A percentile compares a stretch with the other conserved stretches of the same genome.
Evolutionary conservation across 148 eudicot species (phyloP).

Genomic region (Rhododendron ovatum): DNA sequence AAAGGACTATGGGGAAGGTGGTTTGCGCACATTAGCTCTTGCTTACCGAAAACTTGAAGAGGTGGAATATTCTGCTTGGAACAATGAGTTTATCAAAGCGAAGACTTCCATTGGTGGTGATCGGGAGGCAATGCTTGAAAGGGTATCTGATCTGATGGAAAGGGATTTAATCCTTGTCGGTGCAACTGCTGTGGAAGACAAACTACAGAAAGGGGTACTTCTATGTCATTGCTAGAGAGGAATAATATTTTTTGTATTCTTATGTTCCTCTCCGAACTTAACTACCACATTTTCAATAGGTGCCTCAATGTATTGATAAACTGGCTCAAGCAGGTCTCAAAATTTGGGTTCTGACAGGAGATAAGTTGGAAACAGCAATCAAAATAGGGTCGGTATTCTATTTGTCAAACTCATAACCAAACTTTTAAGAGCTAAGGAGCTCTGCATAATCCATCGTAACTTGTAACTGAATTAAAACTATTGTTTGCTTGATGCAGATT

Average conservation of each 20-base stretch:
- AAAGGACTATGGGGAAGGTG: too few relatives aligned
- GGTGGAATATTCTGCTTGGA: too few relatives aligned
- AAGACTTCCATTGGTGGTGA: too few relatives aligned
- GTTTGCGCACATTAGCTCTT: too few relatives aligned
- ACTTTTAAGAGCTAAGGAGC: neutral
- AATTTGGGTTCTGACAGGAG: conserved; percentile 98
- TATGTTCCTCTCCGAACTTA: neutral
- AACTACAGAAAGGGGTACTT: conserved; percentile 83
- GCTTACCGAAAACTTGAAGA: too few relatives aligned
- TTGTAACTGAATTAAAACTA: neutral
- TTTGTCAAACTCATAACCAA: neutral
- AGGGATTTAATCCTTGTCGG: conserved; percentile 88
- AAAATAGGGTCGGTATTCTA: conserved; percentile 78
- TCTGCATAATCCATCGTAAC: neutral
- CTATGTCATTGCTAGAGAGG: neutral
- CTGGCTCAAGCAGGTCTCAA: conserved; percentile 97
- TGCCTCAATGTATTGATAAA: conserved; percentile 95
- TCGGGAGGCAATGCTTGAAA: conserved; percentile 41
- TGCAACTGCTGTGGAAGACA: conserved; percentile 96
- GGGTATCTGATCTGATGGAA: conserved; percentile 70
- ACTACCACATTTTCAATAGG: conserved; percentile 32
- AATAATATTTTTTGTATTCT: neutral
- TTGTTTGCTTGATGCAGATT: conserved; percentile 41
- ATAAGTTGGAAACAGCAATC: conserved; percentile 98
- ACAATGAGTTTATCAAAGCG: too few relatives aligned